phyloP scores from a whole-genome alignment of 2,329 filamentous ascomycete genomes.

The Penicillium sp. region DNA sequence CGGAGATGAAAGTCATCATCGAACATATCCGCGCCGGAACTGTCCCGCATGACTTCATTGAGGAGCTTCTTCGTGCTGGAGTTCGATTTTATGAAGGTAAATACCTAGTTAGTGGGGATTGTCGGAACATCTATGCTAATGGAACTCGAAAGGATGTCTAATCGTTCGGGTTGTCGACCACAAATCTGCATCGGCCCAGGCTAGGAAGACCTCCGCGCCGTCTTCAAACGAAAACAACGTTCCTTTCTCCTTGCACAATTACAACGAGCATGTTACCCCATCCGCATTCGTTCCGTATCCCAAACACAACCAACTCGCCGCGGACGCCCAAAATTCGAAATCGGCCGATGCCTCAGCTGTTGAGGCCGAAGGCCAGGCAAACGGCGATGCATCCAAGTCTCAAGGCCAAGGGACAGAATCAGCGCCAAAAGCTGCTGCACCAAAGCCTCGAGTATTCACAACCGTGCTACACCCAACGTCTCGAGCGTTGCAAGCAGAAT shows the following conservation, averaged over 20 bases:
- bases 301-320: constrained; percentile 34
- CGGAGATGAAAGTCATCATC: constrained; percentile 76
- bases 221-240: constrained; percentile 57
- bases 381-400: constrained; percentile 29
- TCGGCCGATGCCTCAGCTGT: constrained; percentile 14
- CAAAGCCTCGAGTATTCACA: constrained; percentile 61
- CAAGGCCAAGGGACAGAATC: constrained; percentile 37
- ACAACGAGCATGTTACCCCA: constrained; percentile 82
- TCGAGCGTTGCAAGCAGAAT: constrained; percentile 67
- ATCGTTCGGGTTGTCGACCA: constrained; percentile 94
- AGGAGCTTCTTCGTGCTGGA: constrained; percentile 63
- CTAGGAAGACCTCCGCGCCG: constrained; percentile 50
- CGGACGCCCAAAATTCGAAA: constrained; percentile 27
- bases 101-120: neutral
- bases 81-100: constrained; percentile 83
- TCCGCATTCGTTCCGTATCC: constrained; percentile 78
- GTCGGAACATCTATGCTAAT: constrained; percentile 4
- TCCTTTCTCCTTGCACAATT: constrained; percentile 85
- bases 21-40: constrained; percentile 71
- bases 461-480: constrained; percentile 80
- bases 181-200: constrained; percentile 59
- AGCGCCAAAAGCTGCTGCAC: constrained; percentile 44
- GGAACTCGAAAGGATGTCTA: constrained; percentile 57
- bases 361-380: constrained; percentile 17
- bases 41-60: constrained; percentile 81